Percentiles rank a stretch among this genome's conserved stretches.
Conservation (phyloP, 805 yeast genomes). For the Lachancea waltii region DNA sequence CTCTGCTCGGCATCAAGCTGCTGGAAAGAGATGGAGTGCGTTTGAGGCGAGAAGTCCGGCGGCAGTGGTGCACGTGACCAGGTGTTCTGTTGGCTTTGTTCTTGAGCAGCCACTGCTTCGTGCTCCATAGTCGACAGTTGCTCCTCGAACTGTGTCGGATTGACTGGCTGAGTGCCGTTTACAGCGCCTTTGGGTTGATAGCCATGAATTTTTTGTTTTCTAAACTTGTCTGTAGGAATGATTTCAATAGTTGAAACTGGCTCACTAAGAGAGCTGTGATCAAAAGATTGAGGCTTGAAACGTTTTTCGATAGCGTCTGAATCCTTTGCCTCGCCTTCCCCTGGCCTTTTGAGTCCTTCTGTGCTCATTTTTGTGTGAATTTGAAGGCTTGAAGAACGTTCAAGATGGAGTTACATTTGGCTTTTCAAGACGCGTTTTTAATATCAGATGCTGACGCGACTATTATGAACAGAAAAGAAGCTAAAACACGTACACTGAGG, state of each 20-base stretch:
- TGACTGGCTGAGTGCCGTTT: slow-evolving; percentile 5
- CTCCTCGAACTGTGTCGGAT: slow-evolving; percentile 21
- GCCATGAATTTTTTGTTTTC: slow-evolving; percentile 28
- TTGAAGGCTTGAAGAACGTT: no score
- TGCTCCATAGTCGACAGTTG: slow-evolving; percentile 31
- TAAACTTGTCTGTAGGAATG: slow-evolving; percentile 28
- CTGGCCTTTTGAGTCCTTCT: slow-evolving; percentile 7
- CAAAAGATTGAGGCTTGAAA: slow-evolving; percentile 24
- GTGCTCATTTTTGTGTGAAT: slow-evolving; percentile 1
- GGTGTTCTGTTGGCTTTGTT: slow-evolving; percentile 27
- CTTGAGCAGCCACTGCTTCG: slow-evolving; percentile 22
- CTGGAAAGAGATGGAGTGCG: slow-evolving; percentile 64
- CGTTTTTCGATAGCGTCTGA: slow-evolving; percentile 17
- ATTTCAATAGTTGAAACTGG: slow-evolving; percentile 32
- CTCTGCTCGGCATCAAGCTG: slow-evolving; percentile 94
- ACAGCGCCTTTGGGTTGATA: slow-evolving; percentile 17
- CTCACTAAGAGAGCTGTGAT: slow-evolving; percentile 30
- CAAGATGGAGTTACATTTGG: neutral
- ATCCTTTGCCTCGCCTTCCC: slow-evolving; percentile 4
- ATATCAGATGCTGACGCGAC: neutral
- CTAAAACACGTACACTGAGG: no score
- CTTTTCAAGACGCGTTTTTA: slow-evolving; percentile 2
- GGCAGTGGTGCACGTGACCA: slow-evolving; percentile 59
- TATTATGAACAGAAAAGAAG: neutral
- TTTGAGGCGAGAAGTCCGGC: slow-evolving; percentile 40